phyloP scores from a whole-genome alignment of 371 early-diverging fungal genomes.

The Parasitella parasitica region DNA sequence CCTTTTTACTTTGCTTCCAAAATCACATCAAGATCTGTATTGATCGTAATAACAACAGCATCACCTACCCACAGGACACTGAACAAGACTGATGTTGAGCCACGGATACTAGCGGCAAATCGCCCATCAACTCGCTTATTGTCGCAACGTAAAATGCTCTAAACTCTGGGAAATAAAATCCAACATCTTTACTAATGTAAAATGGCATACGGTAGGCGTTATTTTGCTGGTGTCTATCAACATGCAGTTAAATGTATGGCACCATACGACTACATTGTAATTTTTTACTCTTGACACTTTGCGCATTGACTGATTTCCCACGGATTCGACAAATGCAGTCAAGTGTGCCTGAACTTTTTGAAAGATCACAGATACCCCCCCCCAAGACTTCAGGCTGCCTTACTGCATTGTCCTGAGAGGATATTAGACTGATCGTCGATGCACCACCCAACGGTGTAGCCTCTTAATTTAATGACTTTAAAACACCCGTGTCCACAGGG shows the following conservation, averaged over 20 bases:
- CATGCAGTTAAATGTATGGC: conserved; percentile 45
- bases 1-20: conserved; percentile 31
- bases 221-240: too few relatives aligned
- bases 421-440: conserved; percentile 55
- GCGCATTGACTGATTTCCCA: conserved; percentile 29
- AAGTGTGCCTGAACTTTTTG: conserved; percentile 15
- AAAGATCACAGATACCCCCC: conserved; percentile 17
- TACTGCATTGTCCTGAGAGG: conserved; percentile 37
- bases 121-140: conserved; percentile 25
- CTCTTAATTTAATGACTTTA: conserved; percentile 40
- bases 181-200: conserved; percentile 50
- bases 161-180: too few relatives aligned
- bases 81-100: not conserved
- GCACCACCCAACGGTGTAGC: conserved; percentile 59
- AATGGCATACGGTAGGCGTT: too few relatives aligned
- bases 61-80: too few relatives aligned
- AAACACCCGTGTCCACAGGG: conserved; percentile 38
- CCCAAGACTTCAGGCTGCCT: conserved; percentile 29
- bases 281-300: conserved; percentile 38
- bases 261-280: too few relatives aligned
- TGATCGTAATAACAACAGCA: conserved; percentile 19
- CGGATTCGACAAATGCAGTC: conserved; percentile 4
- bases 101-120: not conserved
- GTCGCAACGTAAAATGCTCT: conserved; percentile 48
- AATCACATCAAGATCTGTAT: conserved; percentile 24